Percentiles rank a stretch among this genome's conserved stretches.
Conservation (phyloP, 352 stramenopile species). For the Phytophthora vignae region DNA sequence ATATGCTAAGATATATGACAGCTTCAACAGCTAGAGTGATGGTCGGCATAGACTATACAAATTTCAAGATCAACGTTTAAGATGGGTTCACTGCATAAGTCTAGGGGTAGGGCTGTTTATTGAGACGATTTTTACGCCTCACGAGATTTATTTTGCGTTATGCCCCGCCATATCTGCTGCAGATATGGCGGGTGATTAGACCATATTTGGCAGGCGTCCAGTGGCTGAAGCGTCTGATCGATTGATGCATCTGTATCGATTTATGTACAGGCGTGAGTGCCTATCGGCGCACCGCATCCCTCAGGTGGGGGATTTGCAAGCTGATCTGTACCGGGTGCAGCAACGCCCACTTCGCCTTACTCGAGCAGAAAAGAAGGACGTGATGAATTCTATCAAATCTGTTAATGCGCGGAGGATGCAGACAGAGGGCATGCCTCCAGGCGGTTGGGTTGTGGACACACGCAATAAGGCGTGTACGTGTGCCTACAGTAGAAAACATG, state of each 20-base stretch:
- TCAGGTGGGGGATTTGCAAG: neutral
- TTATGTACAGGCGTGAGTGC: neutral
- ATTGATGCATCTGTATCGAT: neutral
- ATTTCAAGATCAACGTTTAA: no score
- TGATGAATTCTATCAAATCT: conserved; percentile 5
- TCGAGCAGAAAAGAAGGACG: neutral
- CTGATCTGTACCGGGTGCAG: neutral
- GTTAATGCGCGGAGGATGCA: conserved; percentile 4
- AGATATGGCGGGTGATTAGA: no score
- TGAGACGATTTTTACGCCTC: no score
- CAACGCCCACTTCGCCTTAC: neutral
- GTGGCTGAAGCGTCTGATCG: neutral
- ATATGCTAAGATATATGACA: neutral
- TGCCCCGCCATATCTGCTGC: no score
- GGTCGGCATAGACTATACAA: neutral
- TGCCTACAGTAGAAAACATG: neutral
- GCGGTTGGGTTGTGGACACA: conserved; percentile 4
- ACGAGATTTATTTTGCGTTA: no score
- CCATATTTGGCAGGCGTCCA: no score
- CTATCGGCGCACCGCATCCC: neutral
- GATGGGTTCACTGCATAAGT: no score
- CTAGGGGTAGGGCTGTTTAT: no score
- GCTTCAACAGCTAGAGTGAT: neutral
- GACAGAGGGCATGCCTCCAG: conserved; percentile 1
- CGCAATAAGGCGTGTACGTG: conserved; percentile 3